Evolutionary conservation across 2,329 filamentous ascomycete species (phyloP).

Genomic region (Clonostachys chloroleuca): DNA sequence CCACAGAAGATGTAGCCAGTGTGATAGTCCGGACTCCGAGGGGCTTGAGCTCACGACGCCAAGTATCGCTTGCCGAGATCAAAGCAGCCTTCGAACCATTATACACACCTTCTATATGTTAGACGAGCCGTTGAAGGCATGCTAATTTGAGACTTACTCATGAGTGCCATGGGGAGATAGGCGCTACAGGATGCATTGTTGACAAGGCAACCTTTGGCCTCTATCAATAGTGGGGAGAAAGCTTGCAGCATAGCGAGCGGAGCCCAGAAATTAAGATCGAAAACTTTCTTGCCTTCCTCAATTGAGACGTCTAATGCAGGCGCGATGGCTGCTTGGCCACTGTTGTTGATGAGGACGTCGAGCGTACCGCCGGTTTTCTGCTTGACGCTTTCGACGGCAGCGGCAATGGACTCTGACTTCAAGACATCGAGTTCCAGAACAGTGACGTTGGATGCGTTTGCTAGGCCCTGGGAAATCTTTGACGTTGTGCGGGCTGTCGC

Average conservation of each 20-base stretch:
- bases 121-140: no score
- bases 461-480: constrained; percentile 15
- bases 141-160: no score
- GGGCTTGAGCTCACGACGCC: constrained; percentile 10
- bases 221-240: not conserved
- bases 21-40: constrained; percentile 11
- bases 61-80: constrained; percentile 7
- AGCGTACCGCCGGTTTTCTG: constrained; percentile 9
- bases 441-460: not conserved
- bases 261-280: not conserved
- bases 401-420: constrained; percentile 13
- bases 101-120: no score
- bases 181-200: not conserved
- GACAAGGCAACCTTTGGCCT: not conserved
- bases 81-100: constrained; percentile 3
- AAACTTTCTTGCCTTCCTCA: not conserved
- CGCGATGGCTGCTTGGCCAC: constrained; percentile 1
- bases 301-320: constrained; percentile 15
- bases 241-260: not conserved
- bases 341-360: constrained; percentile 15
- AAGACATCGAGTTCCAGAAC: constrained; percentile 20
- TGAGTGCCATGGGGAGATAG: no score
- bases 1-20: constrained; percentile 3
- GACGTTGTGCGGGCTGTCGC: constrained; percentile 18
- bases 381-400: constrained; percentile 9